These are phyloP conservation scores for Suillus alpinus DNA, from an alignment of 768 basidiomycete genomes.

Conservation along the genomic window DNA sequence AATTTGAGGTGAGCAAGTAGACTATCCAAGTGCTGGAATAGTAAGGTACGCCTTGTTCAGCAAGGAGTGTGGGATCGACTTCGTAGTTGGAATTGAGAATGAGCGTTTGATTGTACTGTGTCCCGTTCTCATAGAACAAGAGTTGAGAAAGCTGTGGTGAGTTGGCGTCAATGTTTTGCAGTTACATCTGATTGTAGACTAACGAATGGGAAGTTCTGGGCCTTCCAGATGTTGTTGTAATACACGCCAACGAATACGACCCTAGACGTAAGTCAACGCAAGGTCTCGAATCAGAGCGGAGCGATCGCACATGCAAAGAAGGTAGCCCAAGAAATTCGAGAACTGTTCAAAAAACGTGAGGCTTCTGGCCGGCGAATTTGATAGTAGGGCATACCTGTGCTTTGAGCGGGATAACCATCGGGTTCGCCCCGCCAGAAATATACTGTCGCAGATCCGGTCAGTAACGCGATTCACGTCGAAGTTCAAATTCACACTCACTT, in stretches of 20 bases:
- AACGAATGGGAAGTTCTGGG: slow-evolving; percentile 53
- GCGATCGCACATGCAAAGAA: slow-evolving; percentile 45
- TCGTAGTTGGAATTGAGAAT: slow-evolving; percentile 41
- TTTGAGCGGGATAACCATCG: slow-evolving; percentile 48
- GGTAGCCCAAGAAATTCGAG: slow-evolving; percentile 43
- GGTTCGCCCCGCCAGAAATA: slow-evolving; percentile 34
- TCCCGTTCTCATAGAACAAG: slow-evolving; percentile 46
- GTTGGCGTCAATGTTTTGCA: background rate
- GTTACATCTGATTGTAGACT: slow-evolving; percentile 17
- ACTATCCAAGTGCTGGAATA: slow-evolving; percentile 49
- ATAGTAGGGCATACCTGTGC: slow-evolving; percentile 31
- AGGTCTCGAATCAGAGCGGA: background rate
- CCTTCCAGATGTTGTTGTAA: slow-evolving; percentile 48
- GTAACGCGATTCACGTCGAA: slow-evolving; percentile 10
- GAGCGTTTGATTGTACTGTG: slow-evolving; percentile 43
- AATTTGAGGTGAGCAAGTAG: slow-evolving; percentile 41
- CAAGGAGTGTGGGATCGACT: slow-evolving; percentile 40
- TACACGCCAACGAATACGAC: slow-evolving; percentile 25
- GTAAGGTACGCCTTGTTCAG: slow-evolving; percentile 34
- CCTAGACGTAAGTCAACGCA: slow-evolving; percentile 6
- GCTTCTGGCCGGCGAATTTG: background rate
- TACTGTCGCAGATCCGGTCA: slow-evolving; percentile 14
- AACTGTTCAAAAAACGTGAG: slow-evolving; percentile 23
- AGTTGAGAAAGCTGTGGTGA: slow-evolving; percentile 33
- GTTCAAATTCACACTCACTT: slow-evolving; percentile 16